phyloP scores from a whole-genome alignment of 192 early-diverging fungal genomes.

The Geranomyces variabilis region DNA sequence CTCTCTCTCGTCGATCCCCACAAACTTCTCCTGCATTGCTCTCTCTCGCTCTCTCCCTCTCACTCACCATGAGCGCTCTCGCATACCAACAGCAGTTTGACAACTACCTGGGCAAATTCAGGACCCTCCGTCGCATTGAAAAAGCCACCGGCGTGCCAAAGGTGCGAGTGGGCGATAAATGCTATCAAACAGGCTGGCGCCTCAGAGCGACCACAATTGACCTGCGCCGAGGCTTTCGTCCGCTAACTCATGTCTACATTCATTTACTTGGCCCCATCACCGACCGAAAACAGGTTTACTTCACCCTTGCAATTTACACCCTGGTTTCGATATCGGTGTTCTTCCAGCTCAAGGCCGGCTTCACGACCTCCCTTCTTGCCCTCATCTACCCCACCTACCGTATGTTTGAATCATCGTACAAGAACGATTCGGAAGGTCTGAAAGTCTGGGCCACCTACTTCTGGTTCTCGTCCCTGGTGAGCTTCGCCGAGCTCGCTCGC shows the following conservation, averaged over 20 bases:
- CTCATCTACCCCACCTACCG: conserved; percentile 45
- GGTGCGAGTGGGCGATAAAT: conserved; percentile 20
- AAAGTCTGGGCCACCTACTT: conserved; percentile 49
- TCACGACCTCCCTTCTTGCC: conserved; percentile 42
- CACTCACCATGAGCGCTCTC: no score
- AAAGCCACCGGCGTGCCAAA: conserved; percentile 43
- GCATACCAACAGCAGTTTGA: conserved; percentile 31
- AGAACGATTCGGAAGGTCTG: conserved; percentile 36
- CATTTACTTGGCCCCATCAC: not conserved
- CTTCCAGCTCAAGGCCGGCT: conserved; percentile 47
- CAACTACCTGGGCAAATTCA: conserved; percentile 42
- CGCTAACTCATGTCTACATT: no score
- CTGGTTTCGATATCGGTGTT: conserved; percentile 50
- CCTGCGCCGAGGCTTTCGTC: no score
- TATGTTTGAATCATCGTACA: conserved; percentile 39
- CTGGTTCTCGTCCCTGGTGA: conserved; percentile 24
- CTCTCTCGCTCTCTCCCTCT: no score
- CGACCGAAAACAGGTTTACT: conserved; percentile 30
- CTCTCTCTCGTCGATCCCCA: no score
- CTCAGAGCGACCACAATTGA: no score
- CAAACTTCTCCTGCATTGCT: no score
- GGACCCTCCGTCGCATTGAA: conserved; percentile 43
- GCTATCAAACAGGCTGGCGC: no score
- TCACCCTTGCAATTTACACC: conserved; percentile 40
- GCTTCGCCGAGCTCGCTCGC: conserved; percentile 30